These are phyloP conservation scores for Ormosia emarginata DNA, from an alignment of 306 rosid species.

Conservation along the genomic window DNA sequence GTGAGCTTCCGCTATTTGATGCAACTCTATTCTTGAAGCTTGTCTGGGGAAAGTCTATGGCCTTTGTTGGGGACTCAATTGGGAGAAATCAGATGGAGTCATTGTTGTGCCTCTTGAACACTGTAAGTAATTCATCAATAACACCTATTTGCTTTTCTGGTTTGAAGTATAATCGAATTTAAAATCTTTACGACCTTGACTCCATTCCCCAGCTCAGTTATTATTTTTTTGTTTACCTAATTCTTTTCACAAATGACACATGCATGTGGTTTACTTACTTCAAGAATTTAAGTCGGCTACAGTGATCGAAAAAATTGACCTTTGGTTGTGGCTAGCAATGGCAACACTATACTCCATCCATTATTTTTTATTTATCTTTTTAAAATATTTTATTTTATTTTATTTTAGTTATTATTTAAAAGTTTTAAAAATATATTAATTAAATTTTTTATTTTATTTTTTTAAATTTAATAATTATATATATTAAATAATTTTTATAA, in stretches of 20 bases:
- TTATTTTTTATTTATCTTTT: too few species aligned
- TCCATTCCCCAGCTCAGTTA: not conserved
- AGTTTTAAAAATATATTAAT: too few species aligned
- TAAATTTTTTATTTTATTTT: too few species aligned
- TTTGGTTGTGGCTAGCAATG: too few species aligned
- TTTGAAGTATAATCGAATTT: not conserved
- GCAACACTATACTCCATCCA: too few species aligned
- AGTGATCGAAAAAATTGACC: not conserved
- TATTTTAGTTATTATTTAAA: too few species aligned
- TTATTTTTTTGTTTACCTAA: too few species aligned
- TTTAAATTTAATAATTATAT: too few species aligned
- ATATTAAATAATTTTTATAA: too few species aligned
- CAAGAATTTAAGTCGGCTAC: not conserved
- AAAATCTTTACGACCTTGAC: not conserved
- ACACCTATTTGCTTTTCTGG: not conserved
- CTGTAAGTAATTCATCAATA: slow-evolving; percentile 1
- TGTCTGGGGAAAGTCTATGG: slow-evolving; percentile 66
- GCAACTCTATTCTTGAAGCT: slow-evolving; percentile 63
- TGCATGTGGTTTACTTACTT: not conserved
- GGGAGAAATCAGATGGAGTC: slow-evolving; percentile 85
- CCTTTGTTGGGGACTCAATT: slow-evolving; percentile 87
- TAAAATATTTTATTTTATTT: too few species aligned
- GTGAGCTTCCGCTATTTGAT: slow-evolving; percentile 71
- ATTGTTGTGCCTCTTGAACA: slow-evolving; percentile 59
- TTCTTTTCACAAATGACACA: not conserved